Conservation (phyloP, 352 stramenopile species). For the Globisporangium megalacanthum region DNA sequence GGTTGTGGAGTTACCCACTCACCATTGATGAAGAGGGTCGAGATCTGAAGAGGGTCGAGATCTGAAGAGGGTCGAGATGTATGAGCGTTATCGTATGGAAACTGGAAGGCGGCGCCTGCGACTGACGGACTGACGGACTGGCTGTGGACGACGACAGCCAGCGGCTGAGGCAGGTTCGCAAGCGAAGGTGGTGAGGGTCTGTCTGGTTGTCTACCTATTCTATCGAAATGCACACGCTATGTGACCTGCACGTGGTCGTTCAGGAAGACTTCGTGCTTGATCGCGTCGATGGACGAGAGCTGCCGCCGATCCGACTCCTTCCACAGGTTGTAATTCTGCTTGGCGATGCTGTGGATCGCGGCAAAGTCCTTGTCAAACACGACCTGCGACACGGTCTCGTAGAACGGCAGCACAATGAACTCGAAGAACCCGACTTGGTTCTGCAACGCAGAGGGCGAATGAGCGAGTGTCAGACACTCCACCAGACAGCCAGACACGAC, state of each 20-base stretch:
- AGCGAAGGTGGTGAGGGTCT: not conserved
- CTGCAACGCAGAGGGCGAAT: slow-evolving; percentile 16
- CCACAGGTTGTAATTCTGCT: slow-evolving; percentile 83
- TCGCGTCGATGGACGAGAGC: slow-evolving; percentile 76
- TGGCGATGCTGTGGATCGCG: slow-evolving; percentile 69
- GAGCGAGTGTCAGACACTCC: not conserved
- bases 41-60: too few relatives aligned
- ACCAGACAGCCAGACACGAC: not conserved
- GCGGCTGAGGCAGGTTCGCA: too few relatives aligned
- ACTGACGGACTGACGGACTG: too few relatives aligned
- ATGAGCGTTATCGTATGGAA: too few relatives aligned
- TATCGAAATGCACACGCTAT: slow-evolving; percentile 5
- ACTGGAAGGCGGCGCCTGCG: too few relatives aligned
- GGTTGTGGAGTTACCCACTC: too few relatives aligned
- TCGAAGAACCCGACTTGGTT: slow-evolving; percentile 87
- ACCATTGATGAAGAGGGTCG: too few relatives aligned
- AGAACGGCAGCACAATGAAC: slow-evolving; percentile 81
- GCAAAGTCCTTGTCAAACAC: slow-evolving; percentile 71
- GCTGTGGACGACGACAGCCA: too few relatives aligned
- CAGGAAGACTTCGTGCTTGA: slow-evolving; percentile 76
- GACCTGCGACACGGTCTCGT: slow-evolving; percentile 71
- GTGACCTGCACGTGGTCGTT: slow-evolving; percentile 56
- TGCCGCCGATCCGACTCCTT: slow-evolving; percentile 75
- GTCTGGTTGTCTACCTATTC: not conserved
- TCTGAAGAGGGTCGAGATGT: too few relatives aligned